These are phyloP conservation scores for Lipomyces orientalis DNA, from an alignment of 805 yeast species.

Conservation along the genomic window DNA sequence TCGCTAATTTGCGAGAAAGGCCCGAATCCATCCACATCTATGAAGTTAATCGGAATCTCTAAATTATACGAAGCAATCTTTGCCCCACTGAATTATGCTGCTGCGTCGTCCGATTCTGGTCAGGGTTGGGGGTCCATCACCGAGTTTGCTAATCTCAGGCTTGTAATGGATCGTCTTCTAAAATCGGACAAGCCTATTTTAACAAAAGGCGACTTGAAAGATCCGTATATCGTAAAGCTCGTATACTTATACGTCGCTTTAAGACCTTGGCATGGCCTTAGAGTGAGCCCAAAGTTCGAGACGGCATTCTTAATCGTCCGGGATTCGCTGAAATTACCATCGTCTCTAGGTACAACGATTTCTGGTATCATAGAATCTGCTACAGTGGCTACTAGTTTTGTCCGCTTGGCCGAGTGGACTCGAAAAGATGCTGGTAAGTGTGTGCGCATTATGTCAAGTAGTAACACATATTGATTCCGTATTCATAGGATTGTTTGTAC, in stretches of 20 bases:
- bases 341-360: slow-evolving; percentile 48
- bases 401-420: not conserved
- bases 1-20: slow-evolving; percentile 6
- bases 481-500: slow-evolving; percentile 61
- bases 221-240: slow-evolving; percentile 39
- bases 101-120: slow-evolving; percentile 16
- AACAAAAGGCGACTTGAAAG: slow-evolving; percentile 19
- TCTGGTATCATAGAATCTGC: slow-evolving; percentile 51
- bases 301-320: slow-evolving; percentile 61
- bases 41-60: slow-evolving; percentile 33
- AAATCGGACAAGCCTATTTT: slow-evolving; percentile 6
- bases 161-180: slow-evolving; percentile 6
- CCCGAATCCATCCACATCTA: slow-evolving; percentile 34
- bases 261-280: slow-evolving; percentile 54
- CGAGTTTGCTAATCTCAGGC: not conserved
- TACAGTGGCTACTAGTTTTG: slow-evolving; percentile 37
- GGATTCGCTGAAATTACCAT: slow-evolving; percentile 74
- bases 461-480: not conserved
- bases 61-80: slow-evolving; percentile 30
- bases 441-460: not conserved
- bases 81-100: slow-evolving; percentile 10
- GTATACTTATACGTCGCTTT: slow-evolving; percentile 60
- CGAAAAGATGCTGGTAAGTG: slow-evolving; percentile 42
- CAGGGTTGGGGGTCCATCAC: not conserved
- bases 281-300: slow-evolving; percentile 27